phyloP scores from a whole-genome alignment of 176 grass and related monocot genomes.

The Triticum timopheevii region DNA sequence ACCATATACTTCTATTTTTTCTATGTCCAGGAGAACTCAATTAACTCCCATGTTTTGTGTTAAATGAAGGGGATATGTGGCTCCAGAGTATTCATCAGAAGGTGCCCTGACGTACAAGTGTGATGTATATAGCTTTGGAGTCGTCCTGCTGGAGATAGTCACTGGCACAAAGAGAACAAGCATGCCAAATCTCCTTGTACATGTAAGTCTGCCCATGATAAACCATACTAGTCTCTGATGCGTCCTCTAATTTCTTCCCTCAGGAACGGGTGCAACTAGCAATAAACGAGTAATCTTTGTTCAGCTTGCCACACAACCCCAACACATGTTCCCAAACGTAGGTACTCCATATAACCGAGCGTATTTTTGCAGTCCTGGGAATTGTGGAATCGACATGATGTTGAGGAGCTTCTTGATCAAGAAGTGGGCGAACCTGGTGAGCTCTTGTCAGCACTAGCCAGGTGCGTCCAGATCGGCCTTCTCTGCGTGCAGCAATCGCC shows the following conservation, averaged over 20 bases:
- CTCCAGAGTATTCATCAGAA: neutral
- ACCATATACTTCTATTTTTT: too few relatives aligned
- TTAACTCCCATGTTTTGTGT: too few relatives aligned
- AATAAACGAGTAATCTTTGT: too few relatives aligned
- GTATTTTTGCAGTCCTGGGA: constrained; percentile 25
- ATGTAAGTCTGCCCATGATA: neutral
- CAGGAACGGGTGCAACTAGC: too few relatives aligned
- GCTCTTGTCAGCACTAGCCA: neutral
- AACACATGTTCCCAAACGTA: too few relatives aligned
- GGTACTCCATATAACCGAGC: neutral
- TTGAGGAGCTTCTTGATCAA: constrained; percentile 14
- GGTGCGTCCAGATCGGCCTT: constrained; percentile 51
- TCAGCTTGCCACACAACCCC: too few relatives aligned
- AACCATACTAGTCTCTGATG: neutral
- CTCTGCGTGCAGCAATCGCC: constrained; percentile 42
- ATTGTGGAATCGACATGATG: constrained; percentile 11
- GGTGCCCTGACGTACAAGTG: constrained; percentile 7
- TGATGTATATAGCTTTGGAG: constrained; percentile 27
- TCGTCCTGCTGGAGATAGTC: neutral
- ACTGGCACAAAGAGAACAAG: neutral
- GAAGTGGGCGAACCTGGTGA: neutral
- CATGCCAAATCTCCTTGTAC: neutral
- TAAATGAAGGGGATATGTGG: constrained; percentile 6
- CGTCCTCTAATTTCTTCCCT: neutral
- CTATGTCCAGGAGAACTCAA: too few relatives aligned